Evolutionary conservation across 441 rosid species (phyloP), one percentile per base, ranked within the genome.

Genomic region (Biscutella laevigata): DNA sequence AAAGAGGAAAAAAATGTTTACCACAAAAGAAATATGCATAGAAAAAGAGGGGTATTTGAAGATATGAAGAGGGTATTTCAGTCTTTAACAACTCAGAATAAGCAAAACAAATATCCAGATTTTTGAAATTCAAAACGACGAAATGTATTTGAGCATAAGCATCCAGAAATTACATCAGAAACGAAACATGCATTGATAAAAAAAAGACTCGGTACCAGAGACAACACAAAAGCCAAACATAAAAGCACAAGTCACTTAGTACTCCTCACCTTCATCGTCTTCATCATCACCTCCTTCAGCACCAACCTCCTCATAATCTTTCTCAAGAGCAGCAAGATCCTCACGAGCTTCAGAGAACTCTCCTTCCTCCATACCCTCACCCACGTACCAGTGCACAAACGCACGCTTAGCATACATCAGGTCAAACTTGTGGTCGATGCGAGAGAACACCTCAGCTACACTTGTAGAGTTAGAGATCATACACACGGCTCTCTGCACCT

Each of bases 341-440:
- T 86, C 92, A 16, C 94, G 88, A 39, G 96, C 94, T 69, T 88
- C 96, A 0, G 88, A 88, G 71, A 88, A 88, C 50, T 88, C 96
- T 2, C 96, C 88, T 69, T 84, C 96, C 71, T 88, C 96, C 94
- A 88, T 88, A 39, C 96, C 94, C 78, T 87, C 96, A 57, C 96
- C 96, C 1, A 87, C 94, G 0, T 84, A 87, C 91, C 94, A 88
- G 56, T 84, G 94, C 8, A 88, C 96, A 0, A 88, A 88, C 7
- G 94, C 96, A 48, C 91, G 79, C 72, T 87, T 84, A 2, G 88
- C 78, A 7, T 86, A 86, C 95, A 84, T 84, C 22, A 87, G 88
- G 59, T 84, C 94, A 2, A 87, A 87, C 72, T 87, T 87, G 68
- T 78, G 80, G 69, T 87, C 96, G 14, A 82, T 87, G 40, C 94